Evolutionary conservation across 2,329 filamentous ascomycete species (phyloP).

Genomic region (Geoglossum cookeanum): DNA sequence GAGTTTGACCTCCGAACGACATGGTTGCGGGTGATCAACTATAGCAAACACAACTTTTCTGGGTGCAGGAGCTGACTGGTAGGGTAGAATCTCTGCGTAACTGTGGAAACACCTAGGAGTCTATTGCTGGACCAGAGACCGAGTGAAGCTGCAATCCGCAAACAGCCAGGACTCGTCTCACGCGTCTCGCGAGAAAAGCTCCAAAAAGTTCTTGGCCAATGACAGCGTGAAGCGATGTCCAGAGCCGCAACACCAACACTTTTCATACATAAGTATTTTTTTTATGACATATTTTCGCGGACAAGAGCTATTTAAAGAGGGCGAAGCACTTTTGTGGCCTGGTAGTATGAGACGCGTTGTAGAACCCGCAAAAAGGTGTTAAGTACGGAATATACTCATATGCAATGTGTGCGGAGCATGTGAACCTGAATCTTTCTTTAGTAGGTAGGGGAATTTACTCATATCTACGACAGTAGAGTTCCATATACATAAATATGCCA

Average conservation of each 20-base stretch:
- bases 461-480: too few relatives aligned
- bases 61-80: not conserved
- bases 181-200: not conserved
- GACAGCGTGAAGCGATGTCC: not conserved
- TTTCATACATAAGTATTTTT: not conserved
- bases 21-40: slow-evolving; percentile 27
- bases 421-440: too few relatives aligned
- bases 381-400: too few relatives aligned
- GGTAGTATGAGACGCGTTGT: too few relatives aligned
- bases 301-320: too few relatives aligned
- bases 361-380: too few relatives aligned
- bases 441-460: too few relatives aligned
- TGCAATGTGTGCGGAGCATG: too few relatives aligned
- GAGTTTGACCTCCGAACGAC: slow-evolving; percentile 95
- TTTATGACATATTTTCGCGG: too few relatives aligned
- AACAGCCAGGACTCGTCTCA: not conserved
- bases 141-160: not conserved
- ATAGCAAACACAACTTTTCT: not conserved
- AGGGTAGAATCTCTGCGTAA: not conserved
- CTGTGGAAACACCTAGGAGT: not conserved
- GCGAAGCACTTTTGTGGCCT: too few relatives aligned
- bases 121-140: not conserved
- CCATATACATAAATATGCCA: not conserved
- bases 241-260: not conserved
- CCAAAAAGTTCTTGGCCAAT: not conserved